Base-by-base conservation (phyloP, 345 rosid species). In the Arabis alpina region DNA sequence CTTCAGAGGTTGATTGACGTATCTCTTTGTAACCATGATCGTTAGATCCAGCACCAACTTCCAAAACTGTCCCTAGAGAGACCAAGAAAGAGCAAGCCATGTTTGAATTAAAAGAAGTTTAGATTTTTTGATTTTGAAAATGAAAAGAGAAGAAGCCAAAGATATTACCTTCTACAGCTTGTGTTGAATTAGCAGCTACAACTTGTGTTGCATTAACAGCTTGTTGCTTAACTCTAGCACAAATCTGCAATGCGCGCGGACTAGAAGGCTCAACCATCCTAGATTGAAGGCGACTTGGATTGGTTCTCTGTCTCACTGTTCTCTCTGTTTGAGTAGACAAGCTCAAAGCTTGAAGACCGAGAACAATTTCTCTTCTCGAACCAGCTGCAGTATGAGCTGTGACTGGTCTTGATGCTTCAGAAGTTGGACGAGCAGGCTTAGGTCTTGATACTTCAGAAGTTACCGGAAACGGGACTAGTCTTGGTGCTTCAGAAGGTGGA, bases 1-100 rank as follows among this genome's bases (percentile, higher is more conserved):
- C 67, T 52, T 10, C 57, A 50, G 68, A 36, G 69, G 41, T 23
- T 52, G 34, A 60, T 39, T 27, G 43, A 36, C 54, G 74, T 64
- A 24, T 67, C 55, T 75, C 80, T 39, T 73, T 76, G 67, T 28
- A 24, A 64, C 56, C 54, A 60, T 52, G 42, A 54, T 64, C 62
- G 61, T 53, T 60, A 53, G 68, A 51, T 61, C 67, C 82, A 59
- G 54, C 76, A 51, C 51, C 81, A 62, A 27, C 72, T 68, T 48
- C 62, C 44, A 61, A 32, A 32, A 27, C 44, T 32, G 53, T 43
- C 24, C 75, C 89, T 81, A 80, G 74, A 66, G 50, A 43, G 40
- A 54, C 13, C 55, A 34, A 71, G 19, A 61, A 48, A 43, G 52
- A 15, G 44, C 75, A 39, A 66, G 23, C 64, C 5, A 37, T 44